These are phyloP conservation scores for Metschnikowia matae DNA, from an alignment of 805 yeast species.

Conservation along the genomic window DNA sequence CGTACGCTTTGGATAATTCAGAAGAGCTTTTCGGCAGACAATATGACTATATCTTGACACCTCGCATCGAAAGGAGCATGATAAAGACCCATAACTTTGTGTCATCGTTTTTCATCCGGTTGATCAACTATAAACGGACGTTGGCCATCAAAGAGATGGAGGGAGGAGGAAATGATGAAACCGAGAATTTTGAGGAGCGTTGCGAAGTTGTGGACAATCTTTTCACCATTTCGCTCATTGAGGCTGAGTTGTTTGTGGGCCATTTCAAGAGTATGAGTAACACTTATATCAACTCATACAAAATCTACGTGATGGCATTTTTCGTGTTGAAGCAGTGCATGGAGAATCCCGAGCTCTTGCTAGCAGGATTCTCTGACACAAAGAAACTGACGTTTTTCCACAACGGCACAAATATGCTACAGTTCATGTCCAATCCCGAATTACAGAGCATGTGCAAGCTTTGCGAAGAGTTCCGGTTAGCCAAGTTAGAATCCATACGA, in stretches of 20 bases:
- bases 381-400: constrained; percentile 27
- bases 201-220: constrained; percentile 30
- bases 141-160: constrained; percentile 20
- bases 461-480: constrained; percentile 37
- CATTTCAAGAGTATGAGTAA: constrained; percentile 36
- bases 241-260: constrained; percentile 42
- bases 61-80: constrained; percentile 37
- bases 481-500: constrained; percentile 25
- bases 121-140: constrained; percentile 35
- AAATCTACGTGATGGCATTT: constrained; percentile 38
- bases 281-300: constrained; percentile 38
- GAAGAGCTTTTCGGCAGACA: constrained; percentile 39
- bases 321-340: constrained; percentile 39
- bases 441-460: constrained; percentile 32
- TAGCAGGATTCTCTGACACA: constrained; percentile 24
- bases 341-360: constrained; percentile 36
- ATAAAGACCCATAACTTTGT: constrained; percentile 38
- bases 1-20: constrained; percentile 40
- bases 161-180: neutral
- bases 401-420: constrained; percentile 37
- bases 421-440: constrained; percentile 34
- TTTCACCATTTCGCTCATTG: constrained; percentile 30
- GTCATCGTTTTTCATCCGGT: constrained; percentile 36
- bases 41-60: constrained; percentile 35
- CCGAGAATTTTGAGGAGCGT: constrained; percentile 15